Percentiles rank a stretch among this genome's conserved stretches.
Conservation (phyloP, 106 monocot genomes). For the Hemerocallis citrina region DNA sequence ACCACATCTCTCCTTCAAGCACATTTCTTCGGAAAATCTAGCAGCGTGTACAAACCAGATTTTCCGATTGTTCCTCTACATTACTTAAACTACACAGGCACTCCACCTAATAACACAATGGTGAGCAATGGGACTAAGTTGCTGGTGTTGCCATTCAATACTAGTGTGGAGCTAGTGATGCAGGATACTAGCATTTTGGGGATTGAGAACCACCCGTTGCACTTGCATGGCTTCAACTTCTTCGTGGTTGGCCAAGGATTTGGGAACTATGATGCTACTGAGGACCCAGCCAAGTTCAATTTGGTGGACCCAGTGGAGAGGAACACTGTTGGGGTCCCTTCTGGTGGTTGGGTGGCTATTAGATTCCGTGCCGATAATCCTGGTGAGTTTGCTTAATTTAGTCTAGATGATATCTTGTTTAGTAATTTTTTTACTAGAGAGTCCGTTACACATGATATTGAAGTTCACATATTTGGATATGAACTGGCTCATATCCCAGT, state of each 20-base stretch:
- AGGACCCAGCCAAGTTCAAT: conserved; percentile 34
- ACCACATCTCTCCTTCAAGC: conserved; percentile 32
- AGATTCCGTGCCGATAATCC: conserved; percentile 47
- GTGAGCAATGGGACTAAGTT: conserved; percentile 28
- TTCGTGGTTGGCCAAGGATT: conserved; percentile 43
- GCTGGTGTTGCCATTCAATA: conserved; percentile 34
- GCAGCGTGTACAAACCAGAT: conserved; percentile 25
- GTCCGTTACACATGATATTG: too few relatives aligned
- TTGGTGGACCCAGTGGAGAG: conserved; percentile 38
- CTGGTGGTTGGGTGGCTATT: conserved; percentile 50
- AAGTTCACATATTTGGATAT: too few relatives aligned
- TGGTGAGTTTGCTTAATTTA: too few relatives aligned
- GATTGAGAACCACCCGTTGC: conserved; percentile 45
- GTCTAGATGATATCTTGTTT: too few relatives aligned
- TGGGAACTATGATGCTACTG: conserved; percentile 28
- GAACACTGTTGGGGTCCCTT: conserved; percentile 43
- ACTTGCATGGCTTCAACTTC: conserved; percentile 52
- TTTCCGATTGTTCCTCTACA: conserved; percentile 24
- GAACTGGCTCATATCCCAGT: too few relatives aligned
- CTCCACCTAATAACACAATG: conserved; percentile 39
- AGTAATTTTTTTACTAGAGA: too few relatives aligned
- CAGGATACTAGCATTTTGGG: conserved; percentile 50
- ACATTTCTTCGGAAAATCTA: conserved; percentile 20
- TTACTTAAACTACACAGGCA: conserved; percentile 43
- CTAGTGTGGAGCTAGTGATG: conserved; percentile 50